Base-by-base conservation (phyloP, 305 asterid species). In the Plantago lanceolata region DNA sequence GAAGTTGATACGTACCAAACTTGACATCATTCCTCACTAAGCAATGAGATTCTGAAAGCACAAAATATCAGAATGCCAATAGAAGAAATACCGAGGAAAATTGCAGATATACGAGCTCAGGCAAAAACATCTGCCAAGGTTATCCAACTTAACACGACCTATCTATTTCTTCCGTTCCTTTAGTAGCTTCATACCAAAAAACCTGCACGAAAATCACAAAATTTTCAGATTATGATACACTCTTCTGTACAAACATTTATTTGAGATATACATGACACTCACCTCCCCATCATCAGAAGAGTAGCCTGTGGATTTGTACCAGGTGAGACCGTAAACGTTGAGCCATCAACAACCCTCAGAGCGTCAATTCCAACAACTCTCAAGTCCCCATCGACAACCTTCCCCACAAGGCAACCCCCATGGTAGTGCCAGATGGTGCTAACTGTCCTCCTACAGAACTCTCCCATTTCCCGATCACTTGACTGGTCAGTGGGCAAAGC, bases 301-400 rank as follows among this genome's bases (percentile, higher is more conserved):
- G 95, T 90, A 20, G 97, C 99, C 76, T 87, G 97, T 59, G 99
- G 97, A 71, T 90, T 90, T 35, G 99, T 93, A 47, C 99, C 99
- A 0, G 96, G 99, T 0, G 97, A 93, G 13, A 90, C 71, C 0
- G 78, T 61, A 53, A 93, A 77, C 0, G 75, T 72, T 0, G 99
- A 89, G 33, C 97, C 96, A 72, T 93, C 99, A 5, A 93, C 87
- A 6, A 87, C 84, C 67, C 99, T 80, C 19, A 93, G 81, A 8
- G 71, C 78, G 57, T 77, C 75, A 15, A 87, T 58, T 2, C 99
- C 97, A 2, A 74, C 48, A 33, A 93, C 89, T 68, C 73, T 83
- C 18, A 84, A 80, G 33, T 86, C 69, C 19, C 68, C 59, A 73
- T 90, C 94, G 6, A 87, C 95, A 8, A 93, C 99, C 67, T 69